These are phyloP conservation scores for Porcisia deanei DNA, from an alignment of 208 protist genomes.

Conservation along the genomic window DNA sequence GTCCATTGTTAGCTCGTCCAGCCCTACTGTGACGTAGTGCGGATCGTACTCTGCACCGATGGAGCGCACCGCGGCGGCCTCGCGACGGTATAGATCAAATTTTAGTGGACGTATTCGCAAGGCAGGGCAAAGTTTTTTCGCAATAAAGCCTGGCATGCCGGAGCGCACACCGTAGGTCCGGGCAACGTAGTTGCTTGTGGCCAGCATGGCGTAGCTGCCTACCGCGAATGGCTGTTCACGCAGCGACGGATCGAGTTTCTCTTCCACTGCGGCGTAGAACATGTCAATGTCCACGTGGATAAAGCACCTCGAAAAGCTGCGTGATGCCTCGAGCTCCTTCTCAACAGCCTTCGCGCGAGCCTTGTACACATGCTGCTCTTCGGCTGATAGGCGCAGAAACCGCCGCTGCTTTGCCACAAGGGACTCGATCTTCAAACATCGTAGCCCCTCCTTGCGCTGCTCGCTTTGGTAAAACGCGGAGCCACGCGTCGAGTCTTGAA, in stretches of 20 bases:
- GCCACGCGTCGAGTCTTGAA: slow-evolving; percentile 40
- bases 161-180: slow-evolving; percentile 90
- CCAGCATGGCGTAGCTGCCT: slow-evolving; percentile 90
- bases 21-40: slow-evolving; percentile 51
- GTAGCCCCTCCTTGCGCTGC: slow-evolving; percentile 31
- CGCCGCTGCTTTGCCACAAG: slow-evolving; percentile 25
- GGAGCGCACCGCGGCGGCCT: slow-evolving; percentile 45
- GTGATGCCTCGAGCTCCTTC: slow-evolving; percentile 39
- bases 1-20: slow-evolving; percentile 83
- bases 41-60: slow-evolving; percentile 82
- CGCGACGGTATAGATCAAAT: slow-evolving; percentile 63
- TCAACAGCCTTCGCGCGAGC: slow-evolving; percentile 19
- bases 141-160: slow-evolving; percentile 95
- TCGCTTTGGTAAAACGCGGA: slow-evolving; percentile 59
- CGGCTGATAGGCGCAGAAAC: slow-evolving; percentile 20
- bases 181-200: slow-evolving; percentile 94
- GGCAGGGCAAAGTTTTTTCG: slow-evolving; percentile 72
- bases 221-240: slow-evolving; percentile 90
- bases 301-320: slow-evolving; percentile 48
- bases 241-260: slow-evolving; percentile 76
- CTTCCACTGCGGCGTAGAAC: slow-evolving; percentile 90
- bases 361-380: slow-evolving; percentile 23
- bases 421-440: slow-evolving; percentile 20
- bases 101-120: slow-evolving; percentile 68
- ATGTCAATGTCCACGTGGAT: slow-evolving; percentile 91